Conservation (phyloP, 345 rosid species). For the Clausena lansium region DNA sequence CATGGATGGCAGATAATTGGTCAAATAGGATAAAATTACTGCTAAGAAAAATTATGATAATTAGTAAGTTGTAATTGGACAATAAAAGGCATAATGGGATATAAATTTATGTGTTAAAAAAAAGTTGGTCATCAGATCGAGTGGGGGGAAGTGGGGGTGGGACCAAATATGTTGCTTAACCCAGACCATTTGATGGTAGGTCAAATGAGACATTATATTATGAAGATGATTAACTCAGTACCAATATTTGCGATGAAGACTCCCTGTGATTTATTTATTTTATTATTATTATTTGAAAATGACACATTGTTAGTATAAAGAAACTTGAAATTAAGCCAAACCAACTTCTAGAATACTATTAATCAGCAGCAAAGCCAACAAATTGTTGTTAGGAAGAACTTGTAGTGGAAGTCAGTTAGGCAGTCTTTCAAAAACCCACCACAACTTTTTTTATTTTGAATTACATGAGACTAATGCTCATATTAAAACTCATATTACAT, state of each 20-base stretch:
- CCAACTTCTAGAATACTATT: neutral
- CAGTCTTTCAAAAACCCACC: conserved; percentile 7
- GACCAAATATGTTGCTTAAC: conserved; percentile 12
- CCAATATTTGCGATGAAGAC: neutral
- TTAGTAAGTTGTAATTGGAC: neutral
- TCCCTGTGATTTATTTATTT: too few relatives aligned
- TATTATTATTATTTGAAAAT: too few relatives aligned
- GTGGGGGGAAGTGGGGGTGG: neutral
- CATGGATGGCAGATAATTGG: conserved; percentile 16
- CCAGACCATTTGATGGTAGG: conserved; percentile 7
- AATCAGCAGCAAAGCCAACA: neutral
- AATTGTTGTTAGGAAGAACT: neutral
- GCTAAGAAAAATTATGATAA: neutral
- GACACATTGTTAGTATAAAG: neutral
- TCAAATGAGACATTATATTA: neutral
- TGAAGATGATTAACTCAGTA: neutral
- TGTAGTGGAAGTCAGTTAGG: conserved; percentile 25
- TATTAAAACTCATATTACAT: too few relatives aligned
- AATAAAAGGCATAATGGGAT: conserved; percentile 2
- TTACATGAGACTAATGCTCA: too few relatives aligned
- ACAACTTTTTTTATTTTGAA: too few relatives aligned
- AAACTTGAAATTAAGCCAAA: neutral
- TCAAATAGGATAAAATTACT: conserved; percentile 4
- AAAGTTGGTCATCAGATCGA: conserved; percentile 11
- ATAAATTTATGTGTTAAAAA: conserved; percentile 9